Base-by-base conservation (phyloP, 1,284 basidiomycete species). In the Grifola frondosa region DNA sequence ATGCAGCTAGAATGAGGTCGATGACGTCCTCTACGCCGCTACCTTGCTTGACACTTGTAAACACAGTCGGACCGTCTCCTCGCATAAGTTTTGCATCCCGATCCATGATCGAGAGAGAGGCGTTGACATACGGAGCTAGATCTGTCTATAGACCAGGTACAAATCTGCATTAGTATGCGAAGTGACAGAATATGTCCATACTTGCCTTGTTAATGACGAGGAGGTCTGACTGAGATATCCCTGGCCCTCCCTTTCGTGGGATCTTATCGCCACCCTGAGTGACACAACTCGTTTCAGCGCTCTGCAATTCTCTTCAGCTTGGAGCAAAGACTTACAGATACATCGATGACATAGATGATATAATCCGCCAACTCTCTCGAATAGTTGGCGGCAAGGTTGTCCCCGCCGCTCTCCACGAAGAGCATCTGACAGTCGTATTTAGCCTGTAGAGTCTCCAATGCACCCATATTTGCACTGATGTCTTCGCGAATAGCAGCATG, bases 401-500 rank as follows among this genome's bases (percentile, higher is more conserved):
- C 96, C 12, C 95, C 96, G 28, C 96, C 96, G 50, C 86, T 91
- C 68, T 98, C 96, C 10, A 98, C 94, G 52, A 98, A 88, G 39
- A 96, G 76, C 46, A 96, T 57, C 61, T 95, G 88, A 49, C 88
- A 91, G 21, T 71, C 79, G 62, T 78, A 89, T 64, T 91, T 87
- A n/a, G 88, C 88, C 63, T 97, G 94, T n/a, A 99, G 77, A 23
- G 89, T 88, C 65, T 99, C 95, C 22, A 99, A 75, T 13, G 94
- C 94, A 46, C 91, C 91, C 74, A 98, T 80, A 66, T 99, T 99
- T 36, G 96, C 95, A 26, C 87, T 91, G 61, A 99, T 97, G 61
- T 99, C 96, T 67, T 99, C 96, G 44, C 96, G 81, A 56, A 97
- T 97, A 4, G 94, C 93, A 2, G 93, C 93, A 63, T 97, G 93